A percentile compares a stretch with the other conserved stretches of the same genome.
Conservation (phyloP, 345 rosid species). For the Theobroma cacao region DNA sequence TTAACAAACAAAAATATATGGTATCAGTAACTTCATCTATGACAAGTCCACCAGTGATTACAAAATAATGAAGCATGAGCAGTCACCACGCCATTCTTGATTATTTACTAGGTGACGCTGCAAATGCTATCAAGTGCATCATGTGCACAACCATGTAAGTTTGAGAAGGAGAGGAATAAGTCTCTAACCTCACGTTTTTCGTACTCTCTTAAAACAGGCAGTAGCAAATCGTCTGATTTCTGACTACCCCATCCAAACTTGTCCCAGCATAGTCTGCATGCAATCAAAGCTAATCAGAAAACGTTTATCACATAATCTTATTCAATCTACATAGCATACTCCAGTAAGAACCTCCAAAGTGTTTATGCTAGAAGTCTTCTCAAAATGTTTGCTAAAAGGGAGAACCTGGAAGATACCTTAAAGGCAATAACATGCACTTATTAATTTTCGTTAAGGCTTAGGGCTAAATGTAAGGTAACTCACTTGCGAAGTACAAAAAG, state of each 20-base stretch:
- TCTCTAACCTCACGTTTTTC: constrained; percentile 76
- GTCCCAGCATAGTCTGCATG: constrained; percentile 87
- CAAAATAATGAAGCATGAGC: neutral
- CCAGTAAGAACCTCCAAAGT: neutral
- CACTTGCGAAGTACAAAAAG: constrained; percentile 71
- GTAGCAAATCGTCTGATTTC: constrained; percentile 76
- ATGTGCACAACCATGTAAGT: neutral
- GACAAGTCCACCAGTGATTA: constrained; percentile 3
- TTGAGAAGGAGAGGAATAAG: neutral
- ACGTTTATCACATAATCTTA: neutral
- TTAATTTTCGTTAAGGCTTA: neutral
- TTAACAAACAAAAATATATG: constrained; percentile 13
- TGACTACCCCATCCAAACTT: constrained; percentile 84
- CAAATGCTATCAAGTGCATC: neutral
- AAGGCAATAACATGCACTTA: neutral
- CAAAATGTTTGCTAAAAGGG: neutral
- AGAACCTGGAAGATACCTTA: neutral
- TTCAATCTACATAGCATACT: neutral
- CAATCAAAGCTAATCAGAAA: neutral
- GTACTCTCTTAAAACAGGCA: constrained; percentile 90
- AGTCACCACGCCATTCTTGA: neutral
- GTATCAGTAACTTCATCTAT: constrained; percentile 23
- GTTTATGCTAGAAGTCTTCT: neutral
- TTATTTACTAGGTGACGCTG: neutral
- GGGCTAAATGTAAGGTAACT: constrained; percentile 15